Conservation (phyloP, 306 rosid genomes). For the Trifolium fragiferum region DNA sequence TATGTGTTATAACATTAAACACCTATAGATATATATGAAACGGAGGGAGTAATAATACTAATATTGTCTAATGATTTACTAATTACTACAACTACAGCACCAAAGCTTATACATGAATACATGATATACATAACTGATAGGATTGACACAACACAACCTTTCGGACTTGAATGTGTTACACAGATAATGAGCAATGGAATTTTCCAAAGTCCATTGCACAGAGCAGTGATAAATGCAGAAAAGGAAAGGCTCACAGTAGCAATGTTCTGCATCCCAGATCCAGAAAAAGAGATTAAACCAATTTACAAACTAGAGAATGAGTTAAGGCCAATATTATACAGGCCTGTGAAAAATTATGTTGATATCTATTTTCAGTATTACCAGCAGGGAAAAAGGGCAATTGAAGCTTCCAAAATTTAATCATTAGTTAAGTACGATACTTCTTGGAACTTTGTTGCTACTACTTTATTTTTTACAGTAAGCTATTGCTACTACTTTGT, state of each 20-base stretch:
- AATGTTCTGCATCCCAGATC: slow-evolving; percentile 55
- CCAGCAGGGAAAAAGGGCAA: slow-evolving; percentile 65
- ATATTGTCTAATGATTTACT: neutral
- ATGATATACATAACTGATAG: no score
- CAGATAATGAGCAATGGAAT: slow-evolving; percentile 73
- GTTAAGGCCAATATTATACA: slow-evolving; percentile 58
- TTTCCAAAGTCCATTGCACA: slow-evolving; percentile 71
- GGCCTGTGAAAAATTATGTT: slow-evolving; percentile 49
- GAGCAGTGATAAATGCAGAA: slow-evolving; percentile 56
- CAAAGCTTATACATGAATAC: no score
- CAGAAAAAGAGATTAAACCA: slow-evolving; percentile 63
- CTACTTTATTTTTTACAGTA: no score
- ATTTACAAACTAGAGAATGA: slow-evolving; percentile 51
- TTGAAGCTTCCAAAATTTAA: slow-evolving; percentile 60
- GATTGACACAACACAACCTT: neutral
- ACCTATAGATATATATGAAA: no score
- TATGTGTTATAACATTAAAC: no score
- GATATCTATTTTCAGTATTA: slow-evolving; percentile 58
- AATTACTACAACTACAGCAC: no score
- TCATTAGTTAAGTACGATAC: neutral
- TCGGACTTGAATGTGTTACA: slow-evolving; percentile 25
- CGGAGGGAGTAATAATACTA: no score
- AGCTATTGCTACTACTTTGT: no score
- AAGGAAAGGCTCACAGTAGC: slow-evolving; percentile 67
- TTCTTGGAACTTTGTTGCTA: neutral